phyloP scores from a whole-genome alignment of 805 yeast species.

The Phaffomyces thermotolerans region DNA sequence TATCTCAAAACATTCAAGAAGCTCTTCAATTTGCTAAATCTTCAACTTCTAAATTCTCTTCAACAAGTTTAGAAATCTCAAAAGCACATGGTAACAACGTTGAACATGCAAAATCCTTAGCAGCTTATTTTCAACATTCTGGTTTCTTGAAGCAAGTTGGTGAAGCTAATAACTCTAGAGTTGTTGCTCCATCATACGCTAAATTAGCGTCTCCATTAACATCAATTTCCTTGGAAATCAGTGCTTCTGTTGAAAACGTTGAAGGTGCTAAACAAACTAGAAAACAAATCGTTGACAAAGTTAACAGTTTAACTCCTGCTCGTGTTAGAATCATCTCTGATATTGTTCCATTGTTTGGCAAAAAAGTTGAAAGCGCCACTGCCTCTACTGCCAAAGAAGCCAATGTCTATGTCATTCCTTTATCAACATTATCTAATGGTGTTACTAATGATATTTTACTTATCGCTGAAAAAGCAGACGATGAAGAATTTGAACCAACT shows the following conservation, averaged over 20 bases:
- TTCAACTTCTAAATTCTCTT: conserved; percentile 49
- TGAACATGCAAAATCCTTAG: conserved; percentile 69
- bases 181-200: conserved; percentile 40
- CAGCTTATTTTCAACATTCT: conserved; percentile 53
- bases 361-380: conserved; percentile 37
- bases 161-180: conserved; percentile 34
- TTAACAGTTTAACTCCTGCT: conserved; percentile 66
- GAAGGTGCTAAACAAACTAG: conserved; percentile 56
- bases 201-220: conserved; percentile 35
- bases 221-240: conserved; percentile 55
- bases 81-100: conserved; percentile 81
- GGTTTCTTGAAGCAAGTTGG: conserved; percentile 39
- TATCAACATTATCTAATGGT: conserved; percentile 42
- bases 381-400: conserved; percentile 35
- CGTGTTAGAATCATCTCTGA: conserved; percentile 52
- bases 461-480: conserved; percentile 37
- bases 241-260: conserved; percentile 40
- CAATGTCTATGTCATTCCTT: conserved; percentile 51
- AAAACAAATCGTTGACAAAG: conserved; percentile 62
- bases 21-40: conserved; percentile 61
- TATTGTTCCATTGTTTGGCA: conserved; percentile 54
- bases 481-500: conserved; percentile 70
- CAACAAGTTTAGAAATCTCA: conserved; percentile 72
- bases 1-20: conserved; percentile 42
- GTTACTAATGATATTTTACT: conserved; percentile 43